Base-by-base conservation (phyloP, 2,329 filamentous ascomycete species). In the Golovinomyces cichoracearum region DNA sequence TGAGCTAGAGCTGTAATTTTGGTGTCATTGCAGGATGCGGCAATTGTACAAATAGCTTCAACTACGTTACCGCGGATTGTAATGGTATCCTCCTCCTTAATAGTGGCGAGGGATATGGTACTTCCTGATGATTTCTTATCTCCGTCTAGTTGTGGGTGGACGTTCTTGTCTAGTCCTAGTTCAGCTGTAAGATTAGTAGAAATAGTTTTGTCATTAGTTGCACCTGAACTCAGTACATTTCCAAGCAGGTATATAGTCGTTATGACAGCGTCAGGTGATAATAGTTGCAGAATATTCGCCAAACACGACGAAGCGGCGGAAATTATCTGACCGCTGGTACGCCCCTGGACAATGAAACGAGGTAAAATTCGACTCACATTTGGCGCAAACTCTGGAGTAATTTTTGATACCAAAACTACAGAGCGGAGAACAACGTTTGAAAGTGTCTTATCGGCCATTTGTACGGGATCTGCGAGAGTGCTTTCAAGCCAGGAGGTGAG, bases 231-330 rank as follows among this genome's bases (percentile, higher is more conserved):
- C 13, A 98, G 69, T 3, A 93, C 80, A 60, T 98, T 98, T 19
- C 90, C 90, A n/a, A 98, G 70, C 0, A 85, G 90, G 64, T 98
- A 98, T 9, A 98, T 68, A 0, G 86, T 95, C 4, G 86, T 93
- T 55, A 98, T 95, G 31, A 93, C 74, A 31, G 85, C 80, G 66
- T 98, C 90, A 57, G 93, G 82, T 1, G 90, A 93, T 12, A 95
- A 70, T 57, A 80, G 71, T 55, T 78, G 79, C 49, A 98, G 67
- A 17, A 92, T 76, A 54, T 78, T 80, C 1, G 86, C 85, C 29
- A 98, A 68, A 56, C 81, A 90, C 54, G 77, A 76, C n/a, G 86
- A 84, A 25, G 88, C 88, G 29, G 88, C 71, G 1, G 70, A 70
- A 40, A 90, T 78, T 12, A 77, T 83, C 25, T 73, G 67, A 15